phyloP scores from a whole-genome alignment of 2,329 filamentous ascomycete genomes.

The Colletotrichum higginsianum region DNA sequence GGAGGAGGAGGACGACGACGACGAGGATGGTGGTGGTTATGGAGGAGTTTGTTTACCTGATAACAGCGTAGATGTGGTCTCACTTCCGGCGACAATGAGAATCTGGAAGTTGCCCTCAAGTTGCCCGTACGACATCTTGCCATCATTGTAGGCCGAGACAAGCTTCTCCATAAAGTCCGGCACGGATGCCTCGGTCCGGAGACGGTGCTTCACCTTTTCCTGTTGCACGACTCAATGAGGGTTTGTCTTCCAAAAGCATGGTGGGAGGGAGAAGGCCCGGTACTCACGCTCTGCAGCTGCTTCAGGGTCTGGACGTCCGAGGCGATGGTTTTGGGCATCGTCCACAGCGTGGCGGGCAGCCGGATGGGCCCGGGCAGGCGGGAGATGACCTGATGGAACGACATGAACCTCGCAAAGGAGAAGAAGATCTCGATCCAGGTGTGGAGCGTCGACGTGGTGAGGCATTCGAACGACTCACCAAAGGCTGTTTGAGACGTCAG shows the following conservation, averaged over 20 bases:
- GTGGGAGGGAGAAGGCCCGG: not conserved
- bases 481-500: slow-evolving; percentile 36
- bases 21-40: too few relatives aligned
- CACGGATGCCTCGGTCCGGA: not conserved
- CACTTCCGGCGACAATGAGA: slow-evolving; percentile 50
- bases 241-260: too few relatives aligned
- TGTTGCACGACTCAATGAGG: not conserved
- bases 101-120: slow-evolving; percentile 37
- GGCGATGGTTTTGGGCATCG: not conserved
- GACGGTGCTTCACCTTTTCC: slow-evolving; percentile 17
- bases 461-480: slow-evolving; percentile 48
- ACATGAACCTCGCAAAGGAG: slow-evolving; percentile 30
- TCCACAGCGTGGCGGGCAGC: not conserved
- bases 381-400: slow-evolving; percentile 15
- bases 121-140: slow-evolving; percentile 29
- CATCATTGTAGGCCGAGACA: slow-evolving; percentile 10
- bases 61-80: slow-evolving; percentile 52
- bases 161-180: slow-evolving; percentile 25
- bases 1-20: too few relatives aligned
- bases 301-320: slow-evolving; percentile 1
- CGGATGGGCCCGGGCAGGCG: slow-evolving; percentile 1
- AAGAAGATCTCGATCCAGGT: slow-evolving; percentile 47
- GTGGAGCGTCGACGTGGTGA: slow-evolving; percentile 45
- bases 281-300: slow-evolving; percentile 6
- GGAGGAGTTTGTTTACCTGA: slow-evolving; percentile 47